Evolutionary conservation across 495 filamentous ascomycete species (phyloP).

Genomic region (Aspergillus heteromorphus): DNA sequence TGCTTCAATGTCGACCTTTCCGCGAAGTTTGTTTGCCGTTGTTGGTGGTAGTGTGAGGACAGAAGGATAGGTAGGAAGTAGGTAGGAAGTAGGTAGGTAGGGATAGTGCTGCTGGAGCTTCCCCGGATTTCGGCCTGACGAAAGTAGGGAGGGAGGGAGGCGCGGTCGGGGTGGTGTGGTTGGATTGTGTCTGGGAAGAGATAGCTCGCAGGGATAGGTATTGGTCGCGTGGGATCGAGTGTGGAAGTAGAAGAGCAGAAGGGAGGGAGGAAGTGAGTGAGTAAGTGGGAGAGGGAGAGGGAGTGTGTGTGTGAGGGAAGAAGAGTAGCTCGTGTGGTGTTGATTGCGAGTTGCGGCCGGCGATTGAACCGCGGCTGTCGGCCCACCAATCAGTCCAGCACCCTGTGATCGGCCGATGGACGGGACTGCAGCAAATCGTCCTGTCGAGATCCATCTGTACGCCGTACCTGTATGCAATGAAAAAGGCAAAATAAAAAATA

Average conservation of each 20-base stretch:
- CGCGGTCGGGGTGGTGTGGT: not conserved
- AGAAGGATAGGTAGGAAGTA: not conserved
- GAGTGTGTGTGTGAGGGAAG: not conserved
- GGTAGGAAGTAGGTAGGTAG: not conserved
- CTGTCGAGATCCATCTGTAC: no score
- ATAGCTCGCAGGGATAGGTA: not conserved
- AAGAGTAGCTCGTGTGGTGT: conserved; percentile 7
- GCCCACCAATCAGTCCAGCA: conserved; percentile 2
- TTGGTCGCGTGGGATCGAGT: not conserved
- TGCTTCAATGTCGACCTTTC: no score
- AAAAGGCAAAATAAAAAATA: no score
- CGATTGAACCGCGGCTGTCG: conserved; percentile 36
- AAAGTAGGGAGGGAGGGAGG: not conserved
- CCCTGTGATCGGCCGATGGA: not conserved
- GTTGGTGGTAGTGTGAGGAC: no score
- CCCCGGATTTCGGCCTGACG: conserved; percentile 9
- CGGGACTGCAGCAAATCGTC: not conserved
- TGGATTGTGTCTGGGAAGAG: not conserved
- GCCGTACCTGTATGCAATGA: not conserved
- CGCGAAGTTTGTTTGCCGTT: no score
- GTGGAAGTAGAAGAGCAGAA: not conserved
- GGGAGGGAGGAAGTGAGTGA: conserved; percentile 3
- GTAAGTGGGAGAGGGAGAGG: not conserved
- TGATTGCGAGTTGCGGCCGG: not conserved
- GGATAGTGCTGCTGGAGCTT: not conserved